Base-by-base conservation (phyloP, 768 basidiomycete species). In the Lanmaoa pseudosensibilis region DNA sequence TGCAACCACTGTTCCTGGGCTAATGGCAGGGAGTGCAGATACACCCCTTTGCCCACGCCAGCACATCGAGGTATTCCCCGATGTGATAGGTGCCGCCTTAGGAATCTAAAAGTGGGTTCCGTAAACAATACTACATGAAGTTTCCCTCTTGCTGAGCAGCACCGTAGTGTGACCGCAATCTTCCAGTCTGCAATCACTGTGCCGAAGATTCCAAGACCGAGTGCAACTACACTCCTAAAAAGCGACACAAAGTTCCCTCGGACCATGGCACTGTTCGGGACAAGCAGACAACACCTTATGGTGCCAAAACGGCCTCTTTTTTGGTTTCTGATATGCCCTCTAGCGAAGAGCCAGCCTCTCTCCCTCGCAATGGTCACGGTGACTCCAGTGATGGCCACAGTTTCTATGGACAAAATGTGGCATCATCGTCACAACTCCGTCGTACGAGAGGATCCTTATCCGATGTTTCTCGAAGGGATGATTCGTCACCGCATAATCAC, bases 181-280 rank as follows among this genome's bases (percentile, higher is more conserved):
- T 88, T 40, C 87, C 87, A 0, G 77, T 86, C 27, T 89, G 87
- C 71, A 86, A 87, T 62, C 82, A 87, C 56, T 89, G 87, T 54
- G 74, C 61, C 4, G 71, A 75, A 38, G 81, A 81, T 46, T 75
- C 78, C 55, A 75, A 79, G 47, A 78, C 77, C 38, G 80, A 83
- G 46, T 88, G 86, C 70, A 86, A 86, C 63, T 88, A 89, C 64
- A 87, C 86, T 36, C 86, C 87, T 10, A 88, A 88, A 73, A 87
- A 86, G 61, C 74, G 85, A 53, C 80, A 80, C 61, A 87, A 80
- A 64, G 78, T 79, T 39, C 78, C 78, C 18, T 67, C 73, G 25
- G 81, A 80, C 53, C 74, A 78, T 51, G 72, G 60, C 3, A 57
- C 72, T 16, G 45, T 72, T 40, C 67, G 70, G 36, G 77, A 78